These are phyloP conservation scores for Fusarium euwallaceae DNA, from an alignment of 2,329 filamentous ascomycete genomes.

Conservation along the genomic window DNA sequence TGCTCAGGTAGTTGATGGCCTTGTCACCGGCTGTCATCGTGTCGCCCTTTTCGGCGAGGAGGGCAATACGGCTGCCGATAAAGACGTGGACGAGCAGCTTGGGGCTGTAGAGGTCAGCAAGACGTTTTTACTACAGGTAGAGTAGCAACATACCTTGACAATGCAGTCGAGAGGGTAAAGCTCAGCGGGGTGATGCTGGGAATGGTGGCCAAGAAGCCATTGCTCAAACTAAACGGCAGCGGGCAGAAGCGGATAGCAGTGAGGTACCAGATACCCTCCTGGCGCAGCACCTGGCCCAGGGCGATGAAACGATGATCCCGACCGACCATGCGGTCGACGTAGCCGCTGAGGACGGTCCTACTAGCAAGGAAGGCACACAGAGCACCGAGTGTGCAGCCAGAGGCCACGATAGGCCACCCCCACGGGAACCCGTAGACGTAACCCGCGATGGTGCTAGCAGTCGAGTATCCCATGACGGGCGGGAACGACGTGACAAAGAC, in stretches of 20 bases:
- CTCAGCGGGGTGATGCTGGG: conserved; percentile 83
- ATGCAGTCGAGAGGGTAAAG: conserved; percentile 85
- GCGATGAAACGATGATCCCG: conserved; percentile 90
- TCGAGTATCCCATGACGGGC: conserved; percentile 88
- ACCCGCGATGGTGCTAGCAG: conserved; percentile 69
- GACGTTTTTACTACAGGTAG: neutral
- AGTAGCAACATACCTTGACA: conserved; percentile 67
- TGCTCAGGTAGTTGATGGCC: conserved; percentile 85
- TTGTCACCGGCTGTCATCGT: conserved; percentile 86
- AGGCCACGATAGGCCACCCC: conserved; percentile 87
- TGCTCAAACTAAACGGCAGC: conserved; percentile 91
- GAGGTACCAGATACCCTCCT: conserved; percentile 89
- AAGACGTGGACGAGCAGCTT: conserved; percentile 95
- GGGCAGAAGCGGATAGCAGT: conserved; percentile 94
- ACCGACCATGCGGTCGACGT: conserved; percentile 85
- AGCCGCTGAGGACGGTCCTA: conserved; percentile 80
- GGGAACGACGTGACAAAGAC: conserved; percentile 86
- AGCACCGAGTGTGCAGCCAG: conserved; percentile 83
- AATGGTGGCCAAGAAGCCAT: conserved; percentile 94
- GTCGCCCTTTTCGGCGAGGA: conserved; percentile 85
- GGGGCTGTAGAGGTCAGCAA: conserved; percentile 63
- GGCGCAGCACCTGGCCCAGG: conserved; percentile 86
- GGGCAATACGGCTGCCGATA: conserved; percentile 85
- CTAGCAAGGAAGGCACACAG: conserved; percentile 84
- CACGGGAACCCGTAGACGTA: conserved; percentile 69